Base-by-base conservation (phyloP, 140 eudicot genomes). In the Cichorium intybus region DNA sequence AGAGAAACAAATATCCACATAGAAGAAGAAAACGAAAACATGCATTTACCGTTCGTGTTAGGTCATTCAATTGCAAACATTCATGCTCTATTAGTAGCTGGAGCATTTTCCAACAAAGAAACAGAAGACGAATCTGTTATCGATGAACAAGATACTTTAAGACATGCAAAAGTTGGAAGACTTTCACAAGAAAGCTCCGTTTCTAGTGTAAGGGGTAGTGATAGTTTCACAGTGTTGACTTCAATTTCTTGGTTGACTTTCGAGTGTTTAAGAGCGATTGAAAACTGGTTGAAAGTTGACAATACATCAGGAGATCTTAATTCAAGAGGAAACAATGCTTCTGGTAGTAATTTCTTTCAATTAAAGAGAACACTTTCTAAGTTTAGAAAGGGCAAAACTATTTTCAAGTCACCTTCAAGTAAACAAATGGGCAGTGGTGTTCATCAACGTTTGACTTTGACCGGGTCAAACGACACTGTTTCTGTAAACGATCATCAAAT, bases 81-180 rank as follows among this genome's bases (percentile, higher is more conserved):
- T 63, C 91, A 85, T 63, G 76, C 84, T 57, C 88, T 88, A 18
- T 78, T 88, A 58, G 95, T 93, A 70, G 83, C 78, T 55, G 94
- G 97, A 37, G 99, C 99, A 37, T 93, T 89, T 66, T 77, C 99
- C 14, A 59, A 31, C 51, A 82, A 66, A 43, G 89, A 77, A 29
- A 71, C 72, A 18, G 83, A 75, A 57, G 81, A 77, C 14, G 95
- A 81, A 74, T 60, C 75, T 29, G 54, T 57, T 23, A 72, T 69
- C 58, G 97, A 88, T 55, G 90, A 93, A 52, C 90, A 77, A 72
- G 95, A 81, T 56, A 77, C 76, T 54, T 66, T 66, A 53, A 78
- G 97, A 60, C 95, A 75, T 78, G 95, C 99, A 55, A 89, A 93
- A 82, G 97, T 93, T 12, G 99, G 95, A 26, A 85, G 95, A 76